Conservation (phyloP, 345 rosid genomes). For the Eucalyptus globulus region DNA sequence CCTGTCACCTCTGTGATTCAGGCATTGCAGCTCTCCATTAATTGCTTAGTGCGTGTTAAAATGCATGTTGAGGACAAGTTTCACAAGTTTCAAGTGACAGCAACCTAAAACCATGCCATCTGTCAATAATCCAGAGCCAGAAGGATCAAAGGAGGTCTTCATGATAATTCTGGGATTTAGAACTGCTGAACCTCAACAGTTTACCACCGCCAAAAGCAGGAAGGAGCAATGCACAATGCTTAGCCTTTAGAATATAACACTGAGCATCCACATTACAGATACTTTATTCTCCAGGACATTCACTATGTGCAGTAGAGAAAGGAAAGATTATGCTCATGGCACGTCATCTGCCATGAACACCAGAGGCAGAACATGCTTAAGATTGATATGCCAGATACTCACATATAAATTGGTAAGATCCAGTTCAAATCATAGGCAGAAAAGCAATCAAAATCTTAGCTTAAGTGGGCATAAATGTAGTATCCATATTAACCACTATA, state of each 20-base stretch:
- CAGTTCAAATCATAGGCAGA: not conserved
- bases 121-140: not conserved
- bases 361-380: not conserved
- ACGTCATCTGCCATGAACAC: not conserved
- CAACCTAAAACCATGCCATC: not conserved
- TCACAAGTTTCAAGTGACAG: not conserved
- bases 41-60: not conserved
- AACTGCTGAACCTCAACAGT: not conserved
- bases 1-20: not conserved
- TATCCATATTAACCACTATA: not conserved
- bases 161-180: not conserved
- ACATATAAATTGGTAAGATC: not conserved
- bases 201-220: not conserved
- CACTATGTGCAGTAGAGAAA: not conserved
- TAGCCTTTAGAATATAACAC: not conserved
- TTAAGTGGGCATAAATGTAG: not conserved
- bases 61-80: not conserved
- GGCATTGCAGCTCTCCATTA: not conserved
- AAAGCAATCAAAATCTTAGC: not conserved
- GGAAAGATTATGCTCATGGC: not conserved
- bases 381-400: not conserved
- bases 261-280: not conserved
- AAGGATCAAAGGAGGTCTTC: not conserved
- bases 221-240: not conserved
- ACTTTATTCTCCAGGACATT: not conserved